These are phyloP conservation scores for California macrophylla DNA, from an alignment of 441 rosid genomes.

Conservation along the genomic window DNA sequence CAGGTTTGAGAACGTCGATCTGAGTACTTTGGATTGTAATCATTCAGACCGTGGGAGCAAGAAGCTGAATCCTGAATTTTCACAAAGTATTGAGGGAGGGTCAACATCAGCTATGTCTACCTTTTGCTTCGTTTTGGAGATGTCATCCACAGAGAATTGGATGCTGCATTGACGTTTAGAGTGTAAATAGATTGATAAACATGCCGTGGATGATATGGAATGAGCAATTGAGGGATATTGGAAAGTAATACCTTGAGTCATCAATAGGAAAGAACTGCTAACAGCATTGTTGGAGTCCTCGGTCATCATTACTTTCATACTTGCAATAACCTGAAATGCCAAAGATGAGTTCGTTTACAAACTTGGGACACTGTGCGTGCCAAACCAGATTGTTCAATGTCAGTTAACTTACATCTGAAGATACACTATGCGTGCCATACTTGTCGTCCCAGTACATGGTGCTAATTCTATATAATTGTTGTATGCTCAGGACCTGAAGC, in stretches of 20 bases:
- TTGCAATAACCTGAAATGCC: conserved; percentile 61
- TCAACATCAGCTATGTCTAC: conserved; percentile 76
- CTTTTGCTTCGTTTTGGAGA: conserved; percentile 89
- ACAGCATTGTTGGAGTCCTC: conserved; percentile 97
- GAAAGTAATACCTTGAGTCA: conserved; percentile 67
- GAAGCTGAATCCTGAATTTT: conserved; percentile 88
- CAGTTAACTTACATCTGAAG: conserved; percentile 53
- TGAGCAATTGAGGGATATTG: not conserved
- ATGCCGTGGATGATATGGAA: not conserved
- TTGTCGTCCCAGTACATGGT: conserved; percentile 99
- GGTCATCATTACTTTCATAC: conserved; percentile 92
- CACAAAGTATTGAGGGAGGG: conserved; percentile 81
- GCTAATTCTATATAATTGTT: conserved; percentile 87
- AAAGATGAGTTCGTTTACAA: not conserved
- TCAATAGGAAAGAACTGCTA: conserved; percentile 85
- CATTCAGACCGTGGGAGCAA: conserved; percentile 52
- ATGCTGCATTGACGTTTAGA: conserved; percentile 47
- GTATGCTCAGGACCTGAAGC: conserved; percentile 81
- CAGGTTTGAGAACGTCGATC: conserved; percentile 18
- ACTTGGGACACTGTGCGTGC: no score
- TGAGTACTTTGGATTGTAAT: conserved; percentile 3
- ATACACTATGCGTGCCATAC: conserved; percentile 89
- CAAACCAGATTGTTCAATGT: not conserved
- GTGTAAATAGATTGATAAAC: not conserved
- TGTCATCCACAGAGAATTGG: conserved; percentile 92